A percentile compares a stretch with the other conserved stretches of the same genome.
These are phyloP conservation scores for Sclerotinia nivalis DNA, from an alignment of 2,329 filamentous ascomycete genomes.

Conservation along the genomic window DNA sequence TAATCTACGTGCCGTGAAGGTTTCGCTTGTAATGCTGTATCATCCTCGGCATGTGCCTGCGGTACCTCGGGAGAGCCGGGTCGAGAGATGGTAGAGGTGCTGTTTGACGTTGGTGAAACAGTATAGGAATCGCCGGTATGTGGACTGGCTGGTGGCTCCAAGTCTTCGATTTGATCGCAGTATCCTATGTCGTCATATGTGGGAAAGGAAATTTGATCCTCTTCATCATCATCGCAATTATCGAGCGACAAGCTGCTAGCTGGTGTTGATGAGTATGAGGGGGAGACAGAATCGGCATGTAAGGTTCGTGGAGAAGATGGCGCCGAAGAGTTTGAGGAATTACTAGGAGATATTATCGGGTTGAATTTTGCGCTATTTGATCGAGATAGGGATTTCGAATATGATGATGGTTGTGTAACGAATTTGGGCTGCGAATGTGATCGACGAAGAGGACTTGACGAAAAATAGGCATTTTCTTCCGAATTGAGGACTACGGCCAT, in stretches of 20 bases:
- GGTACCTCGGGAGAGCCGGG: slow-evolving; percentile 30
- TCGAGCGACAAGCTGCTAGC: slow-evolving; percentile 65
- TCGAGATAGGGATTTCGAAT: slow-evolving; percentile 50
- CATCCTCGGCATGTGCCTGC: slow-evolving; percentile 49
- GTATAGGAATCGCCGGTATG: slow-evolving; percentile 56
- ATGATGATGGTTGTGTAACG: slow-evolving; percentile 49
- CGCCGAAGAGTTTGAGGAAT: slow-evolving; percentile 49
- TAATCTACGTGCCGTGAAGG: slow-evolving; percentile 83
- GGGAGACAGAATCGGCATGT: slow-evolving; percentile 53
- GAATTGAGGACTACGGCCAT: slow-evolving; percentile 44
- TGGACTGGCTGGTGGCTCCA: slow-evolving; percentile 53
- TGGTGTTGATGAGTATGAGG: slow-evolving; percentile 63
- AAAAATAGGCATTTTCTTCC: slow-evolving; percentile 60
- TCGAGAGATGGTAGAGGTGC: slow-evolving; percentile 53
- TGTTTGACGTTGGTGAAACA: slow-evolving; percentile 63
- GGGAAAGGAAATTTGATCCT: slow-evolving; percentile 43
- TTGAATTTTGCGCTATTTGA: slow-evolving; percentile 42
- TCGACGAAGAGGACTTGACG: slow-evolving; percentile 54
- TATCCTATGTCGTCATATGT: slow-evolving; percentile 42
- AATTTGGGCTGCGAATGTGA: slow-evolving; percentile 64
- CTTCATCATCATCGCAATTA: slow-evolving; percentile 60
- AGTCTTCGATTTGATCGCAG: slow-evolving; percentile 42
- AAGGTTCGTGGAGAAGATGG: slow-evolving; percentile 58
- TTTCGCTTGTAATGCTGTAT: slow-evolving; percentile 49
- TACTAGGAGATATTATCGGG: slow-evolving; percentile 33